Percentiles rank a stretch among this genome's conserved stretches.
Conservation (phyloP, 2,329 filamentous ascomycete species). For the Ascochyta rabiei region DNA sequence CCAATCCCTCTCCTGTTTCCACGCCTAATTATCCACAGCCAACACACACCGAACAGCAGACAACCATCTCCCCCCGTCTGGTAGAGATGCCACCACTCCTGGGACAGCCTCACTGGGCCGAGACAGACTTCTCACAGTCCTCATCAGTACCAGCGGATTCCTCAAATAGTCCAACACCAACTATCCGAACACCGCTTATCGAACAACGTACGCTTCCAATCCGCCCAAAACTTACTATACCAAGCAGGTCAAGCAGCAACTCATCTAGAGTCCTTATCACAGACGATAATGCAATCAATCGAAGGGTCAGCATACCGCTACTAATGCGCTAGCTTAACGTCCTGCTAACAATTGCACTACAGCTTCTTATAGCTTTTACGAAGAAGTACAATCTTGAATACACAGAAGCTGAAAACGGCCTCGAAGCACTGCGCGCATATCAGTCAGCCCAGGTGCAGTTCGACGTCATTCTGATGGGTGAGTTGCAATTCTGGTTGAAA, state of each 20-base stretch:
- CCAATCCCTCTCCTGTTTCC: not conserved
- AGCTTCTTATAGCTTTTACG: constrained; percentile 43
- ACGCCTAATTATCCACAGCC: constrained; percentile 2
- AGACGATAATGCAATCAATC: constrained; percentile 50
- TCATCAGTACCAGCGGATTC: not conserved
- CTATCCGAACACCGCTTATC: not conserved
- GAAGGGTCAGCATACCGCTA: constrained; percentile 32
- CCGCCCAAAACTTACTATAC: not conserved
- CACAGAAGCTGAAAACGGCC: constrained; percentile 41
- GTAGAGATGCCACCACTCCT: constrained; percentile 4
- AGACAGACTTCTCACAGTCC: not conserved
- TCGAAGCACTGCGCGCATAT: constrained; percentile 39
- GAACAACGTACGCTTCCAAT: not conserved
- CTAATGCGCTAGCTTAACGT: not conserved
- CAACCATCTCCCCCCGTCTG: not conserved
- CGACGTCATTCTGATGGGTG: constrained; percentile 43
- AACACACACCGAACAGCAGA: not conserved
- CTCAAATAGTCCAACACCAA: not conserved
- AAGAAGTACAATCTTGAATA: constrained; percentile 33
- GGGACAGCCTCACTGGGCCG: not conserved
- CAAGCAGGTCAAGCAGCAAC: not conserved
- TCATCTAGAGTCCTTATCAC: constrained; percentile 40
- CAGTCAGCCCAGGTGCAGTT: constrained; percentile 21
- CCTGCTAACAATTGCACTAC: constrained; percentile 6
- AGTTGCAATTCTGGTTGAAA: not conserved